phyloP scores from a whole-genome alignment of 2,329 filamentous ascomycete genomes.

The Trichoderma lentiforme region DNA sequence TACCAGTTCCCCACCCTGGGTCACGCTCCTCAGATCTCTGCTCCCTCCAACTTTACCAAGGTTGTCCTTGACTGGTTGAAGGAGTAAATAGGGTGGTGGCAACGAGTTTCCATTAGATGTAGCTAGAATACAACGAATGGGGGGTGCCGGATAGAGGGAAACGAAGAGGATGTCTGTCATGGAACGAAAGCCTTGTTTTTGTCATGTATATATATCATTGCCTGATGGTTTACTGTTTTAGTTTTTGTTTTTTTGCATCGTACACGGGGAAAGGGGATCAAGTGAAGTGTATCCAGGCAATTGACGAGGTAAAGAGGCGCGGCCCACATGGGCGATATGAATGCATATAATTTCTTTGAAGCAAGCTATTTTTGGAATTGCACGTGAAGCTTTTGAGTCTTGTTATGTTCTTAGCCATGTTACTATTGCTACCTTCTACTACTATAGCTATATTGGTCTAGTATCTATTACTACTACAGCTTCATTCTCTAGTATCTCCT shows the following conservation, averaged over 20 bases:
- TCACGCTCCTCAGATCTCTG: slow-evolving; percentile 53
- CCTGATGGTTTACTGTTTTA: neutral
- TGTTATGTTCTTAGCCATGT: neutral
- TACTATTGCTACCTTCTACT: neutral
- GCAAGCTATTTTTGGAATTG: neutral
- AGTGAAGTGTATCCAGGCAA: neutral
- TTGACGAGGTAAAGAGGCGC: neutral
- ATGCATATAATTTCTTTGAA: neutral
- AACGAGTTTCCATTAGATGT: no score
- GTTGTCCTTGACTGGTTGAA: slow-evolving; percentile 45
- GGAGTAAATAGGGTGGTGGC: neutral
- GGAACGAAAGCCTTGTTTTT: neutral
- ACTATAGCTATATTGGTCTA: neutral
- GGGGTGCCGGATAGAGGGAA: neutral
- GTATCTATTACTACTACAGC: neutral
- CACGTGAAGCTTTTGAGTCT: neutral
- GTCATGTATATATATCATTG: neutral
- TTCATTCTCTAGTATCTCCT: neutral
- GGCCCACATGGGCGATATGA: neutral
- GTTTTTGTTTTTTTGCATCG: neutral
- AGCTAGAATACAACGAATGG: neutral
- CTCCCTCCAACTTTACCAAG: slow-evolving; percentile 45
- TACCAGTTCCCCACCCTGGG: slow-evolving; percentile 48
- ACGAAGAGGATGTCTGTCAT: neutral
- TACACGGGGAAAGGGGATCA: neutral